These are phyloP conservation scores for Onygenales sp. DNA, from an alignment of 2,329 filamentous ascomycete genomes.

Conservation along the genomic window DNA sequence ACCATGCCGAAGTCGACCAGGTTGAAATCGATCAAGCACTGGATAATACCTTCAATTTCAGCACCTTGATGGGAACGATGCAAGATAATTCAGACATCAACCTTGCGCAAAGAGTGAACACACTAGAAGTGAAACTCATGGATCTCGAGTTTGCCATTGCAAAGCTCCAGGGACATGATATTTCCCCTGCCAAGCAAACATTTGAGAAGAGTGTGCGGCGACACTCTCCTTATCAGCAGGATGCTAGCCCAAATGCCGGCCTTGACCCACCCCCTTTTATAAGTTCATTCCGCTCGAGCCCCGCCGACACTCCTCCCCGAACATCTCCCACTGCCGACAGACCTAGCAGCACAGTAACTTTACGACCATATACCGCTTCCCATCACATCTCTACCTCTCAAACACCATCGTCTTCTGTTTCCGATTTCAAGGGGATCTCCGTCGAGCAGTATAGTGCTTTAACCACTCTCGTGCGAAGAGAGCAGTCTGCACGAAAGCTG, in stretches of 20 bases:
- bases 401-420: slow-evolving; percentile 21
- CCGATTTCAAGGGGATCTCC: slow-evolving; percentile 28
- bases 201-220: neutral
- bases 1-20: neutral
- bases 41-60: slow-evolving; percentile 23
- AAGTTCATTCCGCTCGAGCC: slow-evolving; percentile 7
- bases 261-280: slow-evolving; percentile 4
- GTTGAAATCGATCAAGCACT: neutral
- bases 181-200: slow-evolving; percentile 10
- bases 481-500: slow-evolving; percentile 36
- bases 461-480: slow-evolving; percentile 35
- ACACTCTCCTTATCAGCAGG: neutral
- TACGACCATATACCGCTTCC: slow-evolving; percentile 15
- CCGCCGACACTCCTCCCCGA: slow-evolving; percentile 8
- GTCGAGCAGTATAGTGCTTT: slow-evolving; percentile 39
- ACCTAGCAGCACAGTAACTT: slow-evolving; percentile 20
- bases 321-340: slow-evolving; percentile 18
- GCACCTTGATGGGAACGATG: slow-evolving; percentile 30
- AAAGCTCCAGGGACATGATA: slow-evolving; percentile 32
- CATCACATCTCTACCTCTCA: slow-evolving; percentile 18
- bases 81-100: slow-evolving; percentile 30
- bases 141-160: slow-evolving; percentile 42
- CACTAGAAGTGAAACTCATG: slow-evolving; percentile 41
- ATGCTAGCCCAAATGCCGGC: neutral
- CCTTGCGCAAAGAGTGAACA: slow-evolving; percentile 39